These are phyloP conservation scores for Exophiala sideris DNA, from an alignment of 2,329 filamentous ascomycete species.

Conservation along the genomic window DNA sequence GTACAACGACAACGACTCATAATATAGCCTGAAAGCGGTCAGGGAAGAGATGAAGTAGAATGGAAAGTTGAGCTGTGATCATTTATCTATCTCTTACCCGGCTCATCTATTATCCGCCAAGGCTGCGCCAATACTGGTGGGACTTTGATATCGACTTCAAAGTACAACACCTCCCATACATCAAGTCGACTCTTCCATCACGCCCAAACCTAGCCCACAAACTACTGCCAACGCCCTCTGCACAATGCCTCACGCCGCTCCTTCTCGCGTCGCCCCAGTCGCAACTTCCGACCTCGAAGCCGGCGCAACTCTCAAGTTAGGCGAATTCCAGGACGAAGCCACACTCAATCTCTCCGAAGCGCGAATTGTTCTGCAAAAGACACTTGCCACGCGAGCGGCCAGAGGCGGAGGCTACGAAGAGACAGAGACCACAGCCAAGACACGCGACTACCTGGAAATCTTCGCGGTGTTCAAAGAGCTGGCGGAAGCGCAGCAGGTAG, in stretches of 20 bases:
- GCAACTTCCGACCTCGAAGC: slow-evolving; percentile 81
- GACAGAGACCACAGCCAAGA: slow-evolving; percentile 69
- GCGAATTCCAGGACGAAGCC: slow-evolving; percentile 89
- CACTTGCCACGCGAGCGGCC: slow-evolving; percentile 61
- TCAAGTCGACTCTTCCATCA: neutral
- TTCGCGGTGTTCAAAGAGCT: slow-evolving; percentile 96
- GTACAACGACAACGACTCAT: too few relatives aligned
- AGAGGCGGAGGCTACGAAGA: slow-evolving; percentile 40
- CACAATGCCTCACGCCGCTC: slow-evolving; percentile 27
- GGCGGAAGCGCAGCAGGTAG: slow-evolving; percentile 91
- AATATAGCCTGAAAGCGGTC: too few relatives aligned
- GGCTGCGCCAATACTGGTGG: neutral
- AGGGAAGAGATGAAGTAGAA: neutral
- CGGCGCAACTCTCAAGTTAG: slow-evolving; percentile 73
- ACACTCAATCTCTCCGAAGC: slow-evolving; percentile 91
- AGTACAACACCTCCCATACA: too few relatives aligned
- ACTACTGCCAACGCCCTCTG: neutral
- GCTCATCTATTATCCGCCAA: slow-evolving; percentile 4
- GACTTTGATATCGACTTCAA: neutral
- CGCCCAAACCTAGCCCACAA: neutral
- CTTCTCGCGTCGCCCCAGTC: slow-evolving; percentile 34
- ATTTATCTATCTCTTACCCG: neutral
- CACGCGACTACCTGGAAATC: slow-evolving; percentile 85
- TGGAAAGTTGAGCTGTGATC: neutral
- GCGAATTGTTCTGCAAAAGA: slow-evolving; percentile 83